Conservation (phyloP, 495 filamentous ascomycete genomes). For the Haplographium delicatum region DNA sequence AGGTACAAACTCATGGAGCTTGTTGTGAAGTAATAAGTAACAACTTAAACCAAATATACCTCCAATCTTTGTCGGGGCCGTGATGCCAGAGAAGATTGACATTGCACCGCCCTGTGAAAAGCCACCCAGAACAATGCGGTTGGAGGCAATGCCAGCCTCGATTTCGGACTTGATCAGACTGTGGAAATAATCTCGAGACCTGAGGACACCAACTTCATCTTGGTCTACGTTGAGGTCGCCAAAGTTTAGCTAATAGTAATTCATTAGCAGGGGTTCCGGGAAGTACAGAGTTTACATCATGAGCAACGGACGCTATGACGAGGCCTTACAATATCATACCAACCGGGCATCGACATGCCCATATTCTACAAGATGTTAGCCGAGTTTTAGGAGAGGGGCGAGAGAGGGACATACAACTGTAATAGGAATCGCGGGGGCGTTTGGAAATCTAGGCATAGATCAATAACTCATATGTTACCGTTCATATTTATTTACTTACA, state of each 20-base stretch:
- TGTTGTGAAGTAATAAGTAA: constrained; percentile 72
- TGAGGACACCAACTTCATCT: constrained; percentile 77
- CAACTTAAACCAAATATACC: constrained; percentile 83
- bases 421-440: constrained; percentile 87
- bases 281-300: too few relatives aligned
- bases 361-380: constrained; percentile 49
- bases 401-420: constrained; percentile 57
- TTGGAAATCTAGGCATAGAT: too few relatives aligned
- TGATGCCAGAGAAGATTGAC: constrained; percentile 60
- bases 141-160: constrained; percentile 72
- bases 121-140: constrained; percentile 76
- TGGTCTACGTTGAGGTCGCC: constrained; percentile 35
- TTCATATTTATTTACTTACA: too few relatives aligned
- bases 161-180: constrained; percentile 76
- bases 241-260: constrained; percentile 24
- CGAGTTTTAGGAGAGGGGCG: neutral
- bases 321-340: constrained; percentile 80
- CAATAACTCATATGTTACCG: too few relatives aligned
- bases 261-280: too few relatives aligned
- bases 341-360: constrained; percentile 82
- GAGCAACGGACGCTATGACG: constrained; percentile 21
- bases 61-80: constrained; percentile 66
- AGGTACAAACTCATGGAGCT: constrained; percentile 60
- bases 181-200: constrained; percentile 70
- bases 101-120: constrained; percentile 55